A percentile compares a stretch with the other conserved stretches of the same genome.
These are phyloP conservation scores for Pleurotus platypus DNA, from an alignment of 768 basidiomycete genomes.

Conservation along the genomic window DNA sequence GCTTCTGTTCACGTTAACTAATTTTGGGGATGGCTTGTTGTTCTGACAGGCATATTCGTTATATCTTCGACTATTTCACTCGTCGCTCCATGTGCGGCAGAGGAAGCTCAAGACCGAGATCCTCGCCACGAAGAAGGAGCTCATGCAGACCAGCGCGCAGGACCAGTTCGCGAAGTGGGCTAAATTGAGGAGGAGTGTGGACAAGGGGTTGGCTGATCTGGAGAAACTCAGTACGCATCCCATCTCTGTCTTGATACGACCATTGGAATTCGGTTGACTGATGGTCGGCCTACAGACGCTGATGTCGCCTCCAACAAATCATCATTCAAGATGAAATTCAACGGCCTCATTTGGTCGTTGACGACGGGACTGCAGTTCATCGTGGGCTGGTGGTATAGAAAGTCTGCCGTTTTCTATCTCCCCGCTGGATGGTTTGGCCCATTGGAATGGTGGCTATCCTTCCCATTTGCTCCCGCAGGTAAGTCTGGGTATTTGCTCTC, in stretches of 20 bases:
- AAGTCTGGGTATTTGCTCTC: slow-evolving; percentile 17
- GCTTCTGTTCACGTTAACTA: not conserved
- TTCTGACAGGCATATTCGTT: slow-evolving; percentile 62
- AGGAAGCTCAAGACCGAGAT: slow-evolving; percentile 76
- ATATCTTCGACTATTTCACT: slow-evolving; percentile 66
- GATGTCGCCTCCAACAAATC: slow-evolving; percentile 59
- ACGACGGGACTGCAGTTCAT: slow-evolving; percentile 87
- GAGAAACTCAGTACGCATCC: slow-evolving; percentile 75
- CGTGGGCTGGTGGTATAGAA: slow-evolving; percentile 90
- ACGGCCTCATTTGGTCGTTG: slow-evolving; percentile 67
- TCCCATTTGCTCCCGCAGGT: slow-evolving; percentile 92
- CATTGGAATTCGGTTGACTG: not conserved
- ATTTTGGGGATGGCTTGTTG: not conserved
- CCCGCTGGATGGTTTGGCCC: slow-evolving; percentile 91
- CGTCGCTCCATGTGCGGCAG: slow-evolving; percentile 53
- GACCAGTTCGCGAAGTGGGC: slow-evolving; percentile 99
- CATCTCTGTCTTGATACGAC: not conserved
- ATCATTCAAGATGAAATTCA: slow-evolving; percentile 70
- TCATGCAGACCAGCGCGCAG: slow-evolving; percentile 87
- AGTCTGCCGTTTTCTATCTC: slow-evolving; percentile 88
- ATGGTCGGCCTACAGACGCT: slow-evolving; percentile 45
- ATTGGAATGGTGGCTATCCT: slow-evolving; percentile 79
- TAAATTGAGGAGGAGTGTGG: slow-evolving; percentile 82
- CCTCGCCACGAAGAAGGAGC: slow-evolving; percentile 76
- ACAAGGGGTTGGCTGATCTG: slow-evolving; percentile 87